Percentiles rank a stretch among this genome's conserved stretches.
These are phyloP conservation scores for Polymyxa betae DNA, from an alignment of 208 protist genomes.

Conservation along the genomic window DNA sequence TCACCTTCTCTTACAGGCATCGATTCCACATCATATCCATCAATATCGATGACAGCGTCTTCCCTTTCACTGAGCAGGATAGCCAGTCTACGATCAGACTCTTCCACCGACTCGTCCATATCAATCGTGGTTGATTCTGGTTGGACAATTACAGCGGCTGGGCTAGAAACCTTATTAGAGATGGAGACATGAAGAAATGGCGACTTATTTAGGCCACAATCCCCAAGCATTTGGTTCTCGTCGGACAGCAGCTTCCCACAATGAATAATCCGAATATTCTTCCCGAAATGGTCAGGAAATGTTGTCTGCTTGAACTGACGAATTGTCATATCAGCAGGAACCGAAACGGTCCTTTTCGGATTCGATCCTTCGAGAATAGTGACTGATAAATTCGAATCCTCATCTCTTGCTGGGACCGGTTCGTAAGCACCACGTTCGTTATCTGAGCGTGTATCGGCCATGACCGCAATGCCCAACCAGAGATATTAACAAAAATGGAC, in stretches of 20 bases:
- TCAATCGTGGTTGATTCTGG: neutral
- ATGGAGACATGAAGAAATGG: constrained; percentile 31
- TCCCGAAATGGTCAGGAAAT: neutral
- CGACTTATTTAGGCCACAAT: neutral
- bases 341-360: neutral
- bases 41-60: constrained; percentile 30
- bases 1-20: neutral
- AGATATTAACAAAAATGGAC: neutral
- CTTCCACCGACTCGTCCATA: neutral
- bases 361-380: neutral
- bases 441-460: neutral
- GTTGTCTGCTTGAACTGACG: neutral
- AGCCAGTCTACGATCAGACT: constrained; percentile 16
- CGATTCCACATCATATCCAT: neutral
- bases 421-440: constrained; percentile 1
- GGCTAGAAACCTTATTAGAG: neutral
- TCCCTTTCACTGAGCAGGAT: constrained; percentile 22
- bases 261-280: constrained; percentile 32
- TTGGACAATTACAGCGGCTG: neutral
- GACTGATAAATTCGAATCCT: neutral
- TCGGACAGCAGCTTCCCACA: constrained; percentile 12
- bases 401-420: neutral
- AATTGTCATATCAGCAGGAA: neutral
- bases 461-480: neutral
- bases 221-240: neutral